Base-by-base conservation (phyloP, 2,329 filamentous ascomycete genomes). In the Cylindrodendrum hubeiense region DNA sequence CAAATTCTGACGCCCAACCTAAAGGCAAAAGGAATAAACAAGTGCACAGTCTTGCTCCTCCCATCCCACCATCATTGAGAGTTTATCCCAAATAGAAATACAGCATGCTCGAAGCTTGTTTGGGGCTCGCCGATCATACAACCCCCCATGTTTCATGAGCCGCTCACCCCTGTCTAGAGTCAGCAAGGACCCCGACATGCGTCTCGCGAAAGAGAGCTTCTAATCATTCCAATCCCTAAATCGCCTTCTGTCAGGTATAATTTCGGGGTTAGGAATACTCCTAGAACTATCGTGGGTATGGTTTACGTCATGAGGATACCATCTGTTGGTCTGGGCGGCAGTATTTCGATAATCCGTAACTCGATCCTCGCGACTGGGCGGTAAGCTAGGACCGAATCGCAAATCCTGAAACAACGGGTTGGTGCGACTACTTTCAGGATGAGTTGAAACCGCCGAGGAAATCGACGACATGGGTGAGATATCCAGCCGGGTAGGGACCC, bases 401-500 rank as follows among this genome's bases (percentile, higher is more conserved):
- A 61, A 66, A 47, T 46, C 54, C 15, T 63, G 49, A 47, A 56
- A 56, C 15, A 60, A 24, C n/a, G 68, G 68, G 26, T 61, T 68
- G 24, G 53, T 59, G 13, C 53, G 37, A n/a, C 21, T 57, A 17
- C 34, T 58, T 21, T 26, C 39, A 6, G 30, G 21, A 43, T 49
- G 54, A 19, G 43, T 46, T 26, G 60, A 60, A 26, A 43, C 44
- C 9, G 10, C 19, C 12, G 41, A 37, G 22, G 70, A 66, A n/a
- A 34, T 21, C 9, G 65, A 59, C 8, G 43, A 54, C 8, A 21
- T 26, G 13, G 47, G 24, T 10, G 65, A 60, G 1, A 43, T 52
- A 13, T 51, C 44, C 22, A 34, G n/a, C 10, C 22, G 47, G n/a
- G 61, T 22, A n/a, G 44, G n/a, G 8, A 24, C 62, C 17, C 41